These are phyloP conservation scores for Salvia hispanica DNA, from an alignment of 257 asterid species.

Conservation along the genomic window DNA sequence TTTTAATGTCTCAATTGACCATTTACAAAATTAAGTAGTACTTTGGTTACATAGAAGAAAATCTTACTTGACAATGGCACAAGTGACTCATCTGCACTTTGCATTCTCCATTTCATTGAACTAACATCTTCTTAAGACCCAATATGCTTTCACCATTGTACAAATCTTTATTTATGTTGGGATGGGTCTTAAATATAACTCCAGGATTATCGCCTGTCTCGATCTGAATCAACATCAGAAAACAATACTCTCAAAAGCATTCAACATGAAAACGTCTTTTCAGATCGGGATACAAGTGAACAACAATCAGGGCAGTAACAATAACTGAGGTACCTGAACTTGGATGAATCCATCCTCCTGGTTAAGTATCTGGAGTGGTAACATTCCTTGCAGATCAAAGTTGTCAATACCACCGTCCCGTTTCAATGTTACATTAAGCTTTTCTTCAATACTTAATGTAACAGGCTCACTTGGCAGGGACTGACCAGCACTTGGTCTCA, in stretches of 20 bases:
- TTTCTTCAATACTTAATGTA: constrained; percentile 83
- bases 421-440: constrained; percentile 66
- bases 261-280: constrained; percentile 2
- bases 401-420: constrained; percentile 85
- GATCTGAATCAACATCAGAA: constrained; percentile 52
- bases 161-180: constrained; percentile 85
- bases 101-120: constrained; percentile 94
- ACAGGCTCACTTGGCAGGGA: constrained; percentile 84
- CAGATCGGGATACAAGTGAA: constrained; percentile 17
- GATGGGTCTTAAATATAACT: constrained; percentile 85
- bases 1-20: not conserved
- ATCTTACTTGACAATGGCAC: constrained; percentile 87
- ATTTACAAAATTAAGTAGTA: too few relatives aligned
- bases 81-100: constrained; percentile 76
- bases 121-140: constrained; percentile 80
- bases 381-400: constrained; percentile 85
- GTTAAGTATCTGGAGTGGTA: constrained; percentile 79
- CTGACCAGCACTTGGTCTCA: constrained; percentile 73
- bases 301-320: constrained; percentile 5
- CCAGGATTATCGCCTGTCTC: constrained; percentile 82
- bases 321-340: constrained; percentile 69
- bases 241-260: not conserved
- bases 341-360: constrained; percentile 88
- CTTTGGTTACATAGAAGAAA: constrained; percentile 16
- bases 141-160: constrained; percentile 76